Evolutionary conservation across 139 green algal genomes (phyloP), one percentile per base, ranked within the genome.

Genomic region (Limnomonas spitsbergensis): DNA sequence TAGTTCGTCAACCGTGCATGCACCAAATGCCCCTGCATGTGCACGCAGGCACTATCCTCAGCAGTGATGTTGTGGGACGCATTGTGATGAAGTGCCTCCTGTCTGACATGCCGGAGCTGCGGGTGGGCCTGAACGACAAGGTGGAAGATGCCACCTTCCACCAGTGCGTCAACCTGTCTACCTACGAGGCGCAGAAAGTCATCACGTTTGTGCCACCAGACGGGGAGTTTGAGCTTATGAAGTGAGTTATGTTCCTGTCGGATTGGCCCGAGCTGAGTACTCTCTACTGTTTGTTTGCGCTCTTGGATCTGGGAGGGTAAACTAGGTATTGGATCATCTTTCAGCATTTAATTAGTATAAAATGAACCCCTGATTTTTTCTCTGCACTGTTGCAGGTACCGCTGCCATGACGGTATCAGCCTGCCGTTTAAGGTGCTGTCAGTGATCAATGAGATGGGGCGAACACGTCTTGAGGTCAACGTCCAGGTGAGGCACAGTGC

Each of bases 201-300:
- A 90, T 97, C 69, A 93, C 86, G 36, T 98, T 98, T 84, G 88
- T 97, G 37, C 94, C 95, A 4, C 94, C 95, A 1, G 95, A 98
- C 69, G 95, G 94, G n/a, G 94, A 98, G 82, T 98, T 98, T 87
- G 94, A 98, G 81, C 90, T 98, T 66, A 95, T 97, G 90, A 90
- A 91, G 85, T 96, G 92, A 78, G 38, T 1, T 9, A 31, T 54
- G n/a, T n/a, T n/a, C n/a, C n/a, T n/a, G n/a, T n/a, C n/a, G n/a
- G n/a, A n/a, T n/a, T 14, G 47, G 24, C 14, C 26, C 20, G 27
- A 70, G 56, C n/a, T n/a, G n/a, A n/a, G n/a, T n/a, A n/a, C n/a
- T n/a, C n/a, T n/a, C n/a, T n/a, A n/a, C n/a, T n/a, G n/a, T n/a
- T n/a, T n/a, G n/a, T n/a, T n/a, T n/a, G n/a, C n/a, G n/a, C n/a